Evolutionary conservation across 768 basidiomycete genomes (phyloP), one percentile per base, ranked within the genome.

Genomic region (Tricholoma terreum): DNA sequence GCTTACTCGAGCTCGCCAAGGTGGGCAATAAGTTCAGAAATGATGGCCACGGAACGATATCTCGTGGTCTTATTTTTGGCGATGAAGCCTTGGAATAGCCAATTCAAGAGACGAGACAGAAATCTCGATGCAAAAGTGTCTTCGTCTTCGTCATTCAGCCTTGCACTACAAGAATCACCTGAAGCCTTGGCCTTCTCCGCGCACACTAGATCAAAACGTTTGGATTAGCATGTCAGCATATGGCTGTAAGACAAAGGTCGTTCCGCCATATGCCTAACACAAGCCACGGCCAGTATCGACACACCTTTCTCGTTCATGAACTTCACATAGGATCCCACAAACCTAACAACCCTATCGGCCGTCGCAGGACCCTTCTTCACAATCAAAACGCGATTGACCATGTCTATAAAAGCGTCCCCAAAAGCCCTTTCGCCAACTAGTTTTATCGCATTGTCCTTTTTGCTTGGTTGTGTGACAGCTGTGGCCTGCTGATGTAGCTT

Each of bases 21-120:
- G 60, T 87, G 85, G 2, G 85, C 79, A 46, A 98, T 88, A 80
- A 94, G 86, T 64, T 93, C 87, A 0, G 90, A 87, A n/a, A 95
- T 84, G 19, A 91, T 73, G 54, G 90, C 89, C 0, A 92, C 80
- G 50, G 84, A 85, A 30, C 94, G 84, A 65, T 87, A 95, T 14
- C 95, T 83, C 21, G 90, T 87, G 46, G 80, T 79, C 76, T 97
- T 98, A 77, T 96, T 93, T 72, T 97, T 98, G 1, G 94, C 92
- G 4, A 79, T 65, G 71, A 94, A 94, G 2, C 94, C 95, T 61
- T 84, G 81, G 56, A 94, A 73, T 21, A 98, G 72, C 76, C 86
- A 92, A 49, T 81, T 81, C 42, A 94, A 74, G 7, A 94, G 73
- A 38, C 83, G 78, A 3, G 81, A 72, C 1, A 87, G 75, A 65